Evolutionary conservation across 495 filamentous ascomycete genomes (phyloP).

Genomic region (Letharia lupina): DNA sequence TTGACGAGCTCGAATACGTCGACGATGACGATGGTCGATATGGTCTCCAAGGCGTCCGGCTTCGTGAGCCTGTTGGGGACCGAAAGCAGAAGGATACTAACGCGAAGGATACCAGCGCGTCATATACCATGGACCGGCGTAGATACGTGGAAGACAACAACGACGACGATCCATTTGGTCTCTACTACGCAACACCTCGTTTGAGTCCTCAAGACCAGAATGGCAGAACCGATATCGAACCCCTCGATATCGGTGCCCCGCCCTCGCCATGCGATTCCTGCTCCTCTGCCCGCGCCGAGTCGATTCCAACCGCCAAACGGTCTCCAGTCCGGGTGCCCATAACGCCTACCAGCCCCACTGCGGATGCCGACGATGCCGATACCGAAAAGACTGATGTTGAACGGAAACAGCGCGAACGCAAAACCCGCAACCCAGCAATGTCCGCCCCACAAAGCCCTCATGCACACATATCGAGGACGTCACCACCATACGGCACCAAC

Average conservation of each 20-base stretch:
- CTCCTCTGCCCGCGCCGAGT: background rate
- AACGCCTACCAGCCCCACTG: background rate
- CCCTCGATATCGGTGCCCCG: background rate
- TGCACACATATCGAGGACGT: background rate
- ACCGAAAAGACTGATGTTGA: background rate
- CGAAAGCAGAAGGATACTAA: background rate
- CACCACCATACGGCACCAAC: background rate
- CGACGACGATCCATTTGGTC: background rate
- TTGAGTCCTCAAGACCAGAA: background rate
- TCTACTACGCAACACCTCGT: conserved; percentile 1
- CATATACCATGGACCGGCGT: background rate
- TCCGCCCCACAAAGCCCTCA: background rate
- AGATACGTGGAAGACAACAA: background rate
- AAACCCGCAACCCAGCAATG: background rate
- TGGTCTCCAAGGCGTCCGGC: background rate
- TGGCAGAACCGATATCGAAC: background rate
- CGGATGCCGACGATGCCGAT: background rate
- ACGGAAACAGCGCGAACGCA: background rate
- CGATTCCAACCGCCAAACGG: background rate
- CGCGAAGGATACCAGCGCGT: background rate
- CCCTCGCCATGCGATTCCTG: background rate
- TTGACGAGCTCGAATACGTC: background rate
- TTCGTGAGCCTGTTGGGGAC: background rate
- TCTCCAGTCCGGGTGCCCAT: background rate
- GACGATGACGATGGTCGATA: background rate